Evolutionary conservation across 768 basidiomycete genomes (phyloP), one percentile per base, ranked within the genome.

Genomic region (Podaxis sp.): DNA sequence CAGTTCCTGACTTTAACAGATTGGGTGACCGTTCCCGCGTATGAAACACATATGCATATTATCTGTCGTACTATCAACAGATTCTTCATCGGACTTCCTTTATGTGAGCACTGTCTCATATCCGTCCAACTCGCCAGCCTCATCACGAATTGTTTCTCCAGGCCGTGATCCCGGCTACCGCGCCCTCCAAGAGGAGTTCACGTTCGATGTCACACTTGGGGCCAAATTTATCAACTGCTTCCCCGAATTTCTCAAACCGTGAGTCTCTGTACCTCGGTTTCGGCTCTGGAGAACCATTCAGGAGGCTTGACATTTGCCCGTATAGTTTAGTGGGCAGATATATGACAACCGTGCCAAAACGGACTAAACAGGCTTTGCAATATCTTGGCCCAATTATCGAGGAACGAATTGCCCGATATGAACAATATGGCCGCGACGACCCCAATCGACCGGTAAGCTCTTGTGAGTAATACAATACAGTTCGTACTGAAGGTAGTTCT

Each of bases 11-110:
- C 55, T 17, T 5, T 17, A 11, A 36, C 27, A 81, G 80, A 79
- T n/a, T 84, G 82, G 82, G 68, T 68, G 11, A 65, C 65, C 2
- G 55, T 80, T 6, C 66, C 68, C 0, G 72, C 66, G 2, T 33
- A 74, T 6, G 65, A 71, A 0, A 66, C 60, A 0, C 65, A 75
- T 8, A 73, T 68, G 61, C 63, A 72, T 29, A 67, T 84, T 15
- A 67, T 85, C 11, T 72, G 75, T 38, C 75, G 80, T 41, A 69
- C 73, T 3, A 79, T 70, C 53, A 83, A 81, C 63, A 76, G 85
- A 17, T 51, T 77, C 0, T 81, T 85, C 57, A 79, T 85, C 4
- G 85, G 84, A 0, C 68, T 77, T 33, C 81, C 82, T 2, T 55
- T 81, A 1, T 84, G 84, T 82, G 49, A 25, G 77, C 72, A 9